These are phyloP conservation scores for Rhododendron williamsianum DNA, from an alignment of 148 eudicot genomes.

Conservation along the genomic window DNA sequence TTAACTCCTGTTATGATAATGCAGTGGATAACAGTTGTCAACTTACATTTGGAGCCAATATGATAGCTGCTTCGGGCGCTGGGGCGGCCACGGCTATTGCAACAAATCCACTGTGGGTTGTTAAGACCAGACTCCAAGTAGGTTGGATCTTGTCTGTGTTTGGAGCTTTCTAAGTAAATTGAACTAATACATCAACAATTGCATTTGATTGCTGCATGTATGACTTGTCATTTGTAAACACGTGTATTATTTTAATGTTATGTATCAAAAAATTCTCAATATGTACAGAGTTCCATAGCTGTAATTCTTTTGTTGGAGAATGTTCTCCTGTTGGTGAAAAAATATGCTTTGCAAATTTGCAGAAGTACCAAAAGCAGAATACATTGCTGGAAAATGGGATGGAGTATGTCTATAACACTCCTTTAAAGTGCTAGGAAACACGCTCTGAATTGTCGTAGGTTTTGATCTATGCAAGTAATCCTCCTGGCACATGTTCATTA, in stretches of 20 bases:
- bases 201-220: neutral
- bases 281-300: neutral
- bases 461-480: neutral
- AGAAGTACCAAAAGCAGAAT: constrained; percentile 1
- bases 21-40: constrained; percentile 49
- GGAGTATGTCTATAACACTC: neutral
- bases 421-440: neutral
- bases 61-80: constrained; percentile 92
- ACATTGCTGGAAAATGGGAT: neutral
- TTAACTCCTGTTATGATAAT: neutral
- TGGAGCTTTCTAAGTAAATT: neutral
- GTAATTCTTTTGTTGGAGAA: neutral
- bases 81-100: constrained; percentile 81
- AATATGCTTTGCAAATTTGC: neutral
- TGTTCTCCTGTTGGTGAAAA: neutral
- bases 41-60: constrained; percentile 75
- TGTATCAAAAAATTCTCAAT: neutral
- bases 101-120: constrained; percentile 97
- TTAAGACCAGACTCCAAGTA: constrained; percentile 96
- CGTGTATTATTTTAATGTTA: neutral
- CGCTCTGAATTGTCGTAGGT: neutral
- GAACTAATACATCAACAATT: neutral
- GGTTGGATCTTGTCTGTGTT: constrained; percentile 26
- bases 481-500: neutral
- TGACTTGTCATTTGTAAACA: neutral